Conservation (phyloP, 2,329 filamentous ascomycete species). For the Myotisia sp. region DNA sequence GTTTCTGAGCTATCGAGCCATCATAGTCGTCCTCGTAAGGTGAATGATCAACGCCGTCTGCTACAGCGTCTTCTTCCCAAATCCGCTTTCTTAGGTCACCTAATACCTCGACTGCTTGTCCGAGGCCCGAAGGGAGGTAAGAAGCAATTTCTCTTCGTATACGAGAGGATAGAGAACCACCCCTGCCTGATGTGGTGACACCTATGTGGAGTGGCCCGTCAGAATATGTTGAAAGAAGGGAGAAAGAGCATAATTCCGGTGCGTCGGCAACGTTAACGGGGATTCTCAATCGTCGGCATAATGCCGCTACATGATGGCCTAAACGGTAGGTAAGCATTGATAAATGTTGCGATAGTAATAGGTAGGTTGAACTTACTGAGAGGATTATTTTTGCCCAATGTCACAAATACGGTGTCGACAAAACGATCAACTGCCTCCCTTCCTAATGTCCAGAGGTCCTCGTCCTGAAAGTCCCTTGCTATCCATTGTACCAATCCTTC, state of each 20-base stretch:
- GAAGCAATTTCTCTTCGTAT: constrained; percentile 79
- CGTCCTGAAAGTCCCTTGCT: constrained; percentile 46
- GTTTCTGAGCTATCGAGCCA: constrained; percentile 45
- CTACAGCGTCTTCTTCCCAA: constrained; percentile 55
- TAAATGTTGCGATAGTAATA: constrained; percentile 21
- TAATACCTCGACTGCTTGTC: constrained; percentile 60
- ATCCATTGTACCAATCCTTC: constrained; percentile 31
- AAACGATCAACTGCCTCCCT: constrained; percentile 60
- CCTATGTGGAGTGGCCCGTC: constrained; percentile 90
- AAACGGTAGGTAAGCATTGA: constrained; percentile 5
- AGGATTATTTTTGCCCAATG: constrained; percentile 38
- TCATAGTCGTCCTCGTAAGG: constrained; percentile 36
- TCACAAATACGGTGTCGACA: constrained; percentile 89
- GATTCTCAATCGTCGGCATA: constrained; percentile 68
- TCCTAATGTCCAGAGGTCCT: constrained; percentile 62
- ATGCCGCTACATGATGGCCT: constrained; percentile 54
- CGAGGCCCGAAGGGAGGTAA: constrained; percentile 60
- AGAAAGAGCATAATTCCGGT: constrained; percentile 75
- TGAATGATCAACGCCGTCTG: constrained; percentile 30
- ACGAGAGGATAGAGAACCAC: constrained; percentile 82
- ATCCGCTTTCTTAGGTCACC: constrained; percentile 58
- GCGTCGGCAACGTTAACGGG: constrained; percentile 87
- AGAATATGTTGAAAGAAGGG: constrained; percentile 71
- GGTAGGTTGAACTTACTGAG: constrained; percentile 34
- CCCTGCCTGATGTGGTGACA: constrained; percentile 86